Base-by-base conservation (phyloP, 2,329 filamentous ascomycete species). In the Fusarium azukiicola region DNA sequence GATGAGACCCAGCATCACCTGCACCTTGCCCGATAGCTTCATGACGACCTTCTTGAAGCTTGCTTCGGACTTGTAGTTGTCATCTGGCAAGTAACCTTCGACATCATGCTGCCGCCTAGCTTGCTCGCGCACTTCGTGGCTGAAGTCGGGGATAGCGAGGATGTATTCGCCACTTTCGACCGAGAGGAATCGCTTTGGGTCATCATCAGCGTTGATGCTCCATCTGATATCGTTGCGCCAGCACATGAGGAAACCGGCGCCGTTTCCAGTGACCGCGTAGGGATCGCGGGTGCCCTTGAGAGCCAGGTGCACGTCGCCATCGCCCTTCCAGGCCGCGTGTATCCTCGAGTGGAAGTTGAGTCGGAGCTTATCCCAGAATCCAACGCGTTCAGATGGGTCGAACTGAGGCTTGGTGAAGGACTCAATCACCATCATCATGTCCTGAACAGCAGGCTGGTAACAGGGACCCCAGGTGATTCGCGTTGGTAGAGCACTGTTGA, bases 341-440 rank as follows among this genome's bases (percentile, higher is more conserved):
- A 99, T 94, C 27, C 96, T 94, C 3, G 98, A 99, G 87, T 99
- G 98, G 86, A 99, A 98, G 82, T 95, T 97, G 49, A 99, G 91
- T 71, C 98, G 93, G 68, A 99, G 97, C 90, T 99, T 99, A 88
- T 99, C 98, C 98, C 98, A 99, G 89, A 99, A 99, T 6, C 98
- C 98, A 63, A 98, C 96, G 72, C 96, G 93, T 79, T 99, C 98
- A 0, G 98, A 99, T 2, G 96, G 95, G 85, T 99, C 98, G 40
- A 99, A 91, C 78, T 97, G 97, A 12, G 97, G 96, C 85, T 99
- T 99, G 2, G 97, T 99, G 85, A 99, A 99, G 5, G 96, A 97
- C 87, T 99, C 98, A 76, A 99, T 96, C 38, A 97, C 97, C 93
- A 99, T 99, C 98, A 99, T 99, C 96, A 99, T 98, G 84, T 99